Percentiles rank a stretch among this genome's conserved stretches.
Evolutionary conservation across 2,329 filamentous ascomycete genomes (phyloP).

Genomic region (Pestalotiopsis sp.): DNA sequence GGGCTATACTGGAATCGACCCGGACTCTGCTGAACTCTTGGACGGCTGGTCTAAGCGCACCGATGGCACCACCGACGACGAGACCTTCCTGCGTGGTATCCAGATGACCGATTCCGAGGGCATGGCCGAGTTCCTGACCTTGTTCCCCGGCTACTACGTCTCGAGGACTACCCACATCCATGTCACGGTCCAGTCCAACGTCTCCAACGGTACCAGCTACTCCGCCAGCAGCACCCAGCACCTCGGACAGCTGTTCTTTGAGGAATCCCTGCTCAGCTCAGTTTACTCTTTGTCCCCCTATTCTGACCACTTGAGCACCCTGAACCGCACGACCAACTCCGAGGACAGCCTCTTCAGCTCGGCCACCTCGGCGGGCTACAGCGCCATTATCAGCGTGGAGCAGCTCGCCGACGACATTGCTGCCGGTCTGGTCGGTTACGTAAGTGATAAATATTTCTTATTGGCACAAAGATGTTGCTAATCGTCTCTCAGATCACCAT

Average conservation of each 20-base stretch:
- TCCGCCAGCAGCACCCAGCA: not conserved
- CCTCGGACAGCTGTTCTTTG: not conserved
- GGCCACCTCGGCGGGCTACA: not conserved
- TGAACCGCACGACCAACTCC: not conserved
- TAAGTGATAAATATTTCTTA: no score
- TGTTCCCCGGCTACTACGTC: not conserved
- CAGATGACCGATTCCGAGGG: not conserved
- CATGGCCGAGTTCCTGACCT: not conserved
- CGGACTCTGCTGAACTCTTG: not conserved
- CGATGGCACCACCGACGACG: not conserved
- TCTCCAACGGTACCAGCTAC: not conserved
- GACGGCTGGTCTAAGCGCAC: not conserved
- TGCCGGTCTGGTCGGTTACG: not conserved
- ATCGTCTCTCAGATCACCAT: not conserved
- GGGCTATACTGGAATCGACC: not conserved
- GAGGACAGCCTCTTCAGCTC: not conserved
- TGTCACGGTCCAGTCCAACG: not conserved
- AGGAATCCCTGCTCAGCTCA: not conserved
- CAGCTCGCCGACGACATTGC: not conserved
- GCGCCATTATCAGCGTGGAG: not conserved
- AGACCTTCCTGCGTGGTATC: not conserved
- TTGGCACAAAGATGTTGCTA: no score
- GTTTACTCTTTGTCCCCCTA: not conserved
- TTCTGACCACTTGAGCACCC: not conserved
- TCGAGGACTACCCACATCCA: not conserved